These are phyloP conservation scores for Pichia sporocuriosa DNA, from an alignment of 805 yeast genomes.

Conservation along the genomic window DNA sequence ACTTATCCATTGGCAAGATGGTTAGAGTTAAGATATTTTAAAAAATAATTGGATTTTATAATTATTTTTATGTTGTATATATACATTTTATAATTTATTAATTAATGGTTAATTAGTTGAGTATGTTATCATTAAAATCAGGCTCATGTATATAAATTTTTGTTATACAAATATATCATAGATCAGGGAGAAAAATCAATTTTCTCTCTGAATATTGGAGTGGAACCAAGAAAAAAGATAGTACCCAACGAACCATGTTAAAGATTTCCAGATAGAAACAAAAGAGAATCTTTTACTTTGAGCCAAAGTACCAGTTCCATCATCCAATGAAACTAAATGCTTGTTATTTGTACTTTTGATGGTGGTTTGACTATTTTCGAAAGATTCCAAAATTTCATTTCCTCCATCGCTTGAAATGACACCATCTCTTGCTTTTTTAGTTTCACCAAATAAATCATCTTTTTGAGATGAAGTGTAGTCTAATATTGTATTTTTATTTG, in stretches of 20 bases:
- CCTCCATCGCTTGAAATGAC: too few relatives aligned
- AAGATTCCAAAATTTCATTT: too few relatives aligned
- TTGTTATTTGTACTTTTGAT: too few relatives aligned
- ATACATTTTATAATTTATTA: background rate
- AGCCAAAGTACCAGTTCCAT: background rate
- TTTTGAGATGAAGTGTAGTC: too few relatives aligned
- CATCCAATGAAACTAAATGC: too few relatives aligned
- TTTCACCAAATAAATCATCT: too few relatives aligned
- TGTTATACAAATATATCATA: background rate
- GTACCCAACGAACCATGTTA: constrained; percentile 16
- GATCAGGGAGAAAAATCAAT: background rate
- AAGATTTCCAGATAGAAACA: constrained; percentile 10
- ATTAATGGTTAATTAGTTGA: background rate
- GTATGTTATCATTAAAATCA: too few relatives aligned
- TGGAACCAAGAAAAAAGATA: constrained; percentile 16
- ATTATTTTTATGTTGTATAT: background rate
- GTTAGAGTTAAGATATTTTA: constrained; percentile 52
- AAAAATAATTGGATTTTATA: too few relatives aligned
- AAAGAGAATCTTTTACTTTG: background rate
- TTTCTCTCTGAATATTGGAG: constrained; percentile 1
- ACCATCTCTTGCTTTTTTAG: too few relatives aligned
- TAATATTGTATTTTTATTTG: background rate
- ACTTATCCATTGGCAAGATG: constrained; percentile 62
- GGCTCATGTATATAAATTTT: too few relatives aligned
- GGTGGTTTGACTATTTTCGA: too few relatives aligned